A percentile compares a stretch with the other conserved stretches of the same genome.
Evolutionary conservation across 306 rosid species (phyloP).

Genomic region (Luffa acutangula): DNA sequence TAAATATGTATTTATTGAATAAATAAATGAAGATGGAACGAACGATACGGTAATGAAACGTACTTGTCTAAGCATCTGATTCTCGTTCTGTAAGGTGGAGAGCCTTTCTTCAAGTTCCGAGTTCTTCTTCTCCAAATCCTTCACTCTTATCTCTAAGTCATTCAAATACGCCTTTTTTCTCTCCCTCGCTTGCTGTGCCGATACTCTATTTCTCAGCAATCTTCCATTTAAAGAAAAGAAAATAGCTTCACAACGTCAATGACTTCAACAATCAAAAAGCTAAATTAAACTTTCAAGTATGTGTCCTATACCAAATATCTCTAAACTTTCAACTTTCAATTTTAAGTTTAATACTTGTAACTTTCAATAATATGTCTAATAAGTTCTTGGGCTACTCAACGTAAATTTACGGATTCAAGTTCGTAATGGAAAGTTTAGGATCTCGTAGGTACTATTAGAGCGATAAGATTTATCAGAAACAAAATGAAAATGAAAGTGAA

Average conservation of each 20-base stretch:
- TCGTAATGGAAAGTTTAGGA: too few species aligned
- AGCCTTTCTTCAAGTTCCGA: conserved; percentile 59
- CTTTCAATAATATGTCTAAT: too few species aligned
- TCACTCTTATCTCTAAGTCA: conserved; percentile 56
- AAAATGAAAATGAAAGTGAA: not conserved
- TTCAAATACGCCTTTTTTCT: conserved; percentile 67
- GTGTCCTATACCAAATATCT: too few species aligned
- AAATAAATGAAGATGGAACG: not conserved
- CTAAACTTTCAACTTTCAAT: too few species aligned
- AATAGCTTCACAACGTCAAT: not conserved
- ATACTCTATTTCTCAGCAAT: conserved; percentile 71
- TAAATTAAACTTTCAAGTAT: too few species aligned
- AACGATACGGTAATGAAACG: not conserved
- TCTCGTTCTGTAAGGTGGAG: conserved; percentile 40
- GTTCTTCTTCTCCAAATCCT: conserved; percentile 50
- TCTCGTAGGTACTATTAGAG: too few species aligned
- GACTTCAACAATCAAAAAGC: not conserved
- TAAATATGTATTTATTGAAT: not conserved
- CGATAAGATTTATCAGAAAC: not conserved
- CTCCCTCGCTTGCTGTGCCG: conserved; percentile 85
- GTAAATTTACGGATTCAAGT: too few species aligned
- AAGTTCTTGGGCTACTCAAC: too few species aligned
- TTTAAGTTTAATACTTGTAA: too few species aligned
- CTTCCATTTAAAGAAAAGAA: conserved; percentile 4
- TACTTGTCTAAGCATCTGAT: conserved; percentile 21